phyloP scores from a whole-genome alignment of 495 filamentous ascomycete species.

The Penicillium coprophilum region DNA sequence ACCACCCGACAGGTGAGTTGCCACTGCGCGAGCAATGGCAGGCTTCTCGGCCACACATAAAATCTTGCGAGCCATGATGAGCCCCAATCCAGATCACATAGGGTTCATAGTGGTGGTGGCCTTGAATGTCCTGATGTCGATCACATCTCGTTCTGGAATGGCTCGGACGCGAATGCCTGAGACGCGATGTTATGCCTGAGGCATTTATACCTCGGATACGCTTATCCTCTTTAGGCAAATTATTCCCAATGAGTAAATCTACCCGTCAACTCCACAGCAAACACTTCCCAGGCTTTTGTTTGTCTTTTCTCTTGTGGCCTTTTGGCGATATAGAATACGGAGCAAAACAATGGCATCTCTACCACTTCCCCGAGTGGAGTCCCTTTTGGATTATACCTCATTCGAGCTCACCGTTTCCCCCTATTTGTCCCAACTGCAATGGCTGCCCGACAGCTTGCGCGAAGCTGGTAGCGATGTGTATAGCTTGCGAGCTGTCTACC shows the following conservation, averaged over 20 bases:
- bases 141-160: constrained; percentile 13
- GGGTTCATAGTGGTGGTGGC: constrained; percentile 12
- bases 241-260: constrained; percentile 29
- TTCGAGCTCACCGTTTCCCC: constrained; percentile 68
- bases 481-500: constrained; percentile 66
- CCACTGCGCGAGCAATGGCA: constrained; percentile 91
- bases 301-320: background rate
- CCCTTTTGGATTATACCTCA: constrained; percentile 68
- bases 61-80: constrained; percentile 51
- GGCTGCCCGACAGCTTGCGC: constrained; percentile 63
- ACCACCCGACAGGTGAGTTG: constrained; percentile 81
- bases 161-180: constrained; percentile 21
- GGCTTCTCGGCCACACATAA: constrained; percentile 97
- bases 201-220: constrained; percentile 1
- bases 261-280: constrained; percentile 8
- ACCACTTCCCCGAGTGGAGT: constrained; percentile 64
- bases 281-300: background rate
- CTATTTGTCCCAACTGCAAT: constrained; percentile 76
- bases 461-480: constrained; percentile 54
- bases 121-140: constrained; percentile 11
- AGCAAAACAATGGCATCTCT: constrained; percentile 50
- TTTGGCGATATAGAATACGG: constrained; percentile 6
- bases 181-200: constrained; percentile 15
- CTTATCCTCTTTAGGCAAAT: background rate
- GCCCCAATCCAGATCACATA: constrained; percentile 9